A percentile compares a stretch with the other conserved stretches of the same genome.
phyloP scores from a whole-genome alignment of 108 stramenopile species.

The Cyclotella choctawhatcheeana region DNA sequence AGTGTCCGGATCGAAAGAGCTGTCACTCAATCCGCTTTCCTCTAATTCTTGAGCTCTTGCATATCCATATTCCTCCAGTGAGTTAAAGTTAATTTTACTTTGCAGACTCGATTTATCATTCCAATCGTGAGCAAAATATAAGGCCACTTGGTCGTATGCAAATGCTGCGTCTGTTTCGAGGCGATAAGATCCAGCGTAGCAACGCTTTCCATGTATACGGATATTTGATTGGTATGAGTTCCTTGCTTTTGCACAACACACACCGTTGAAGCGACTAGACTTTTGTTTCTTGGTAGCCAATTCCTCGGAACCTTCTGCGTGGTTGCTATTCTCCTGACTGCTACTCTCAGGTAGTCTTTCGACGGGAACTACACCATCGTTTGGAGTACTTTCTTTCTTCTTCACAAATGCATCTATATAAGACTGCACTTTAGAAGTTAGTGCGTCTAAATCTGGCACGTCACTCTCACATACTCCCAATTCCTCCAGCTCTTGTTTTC shows the following conservation, averaged over 20 bases:
- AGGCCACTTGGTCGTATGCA: background rate
- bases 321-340: no score
- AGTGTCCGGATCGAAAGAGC: no score
- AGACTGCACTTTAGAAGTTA: background rate
- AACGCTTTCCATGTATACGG: background rate
- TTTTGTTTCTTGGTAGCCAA: no score
- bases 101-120: background rate
- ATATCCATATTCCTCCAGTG: background rate
- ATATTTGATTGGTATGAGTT: background rate
- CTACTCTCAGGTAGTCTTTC: no score
- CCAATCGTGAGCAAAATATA: no score
- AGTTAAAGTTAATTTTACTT: background rate
- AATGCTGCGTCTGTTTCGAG: background rate
- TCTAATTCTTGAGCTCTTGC: background rate
- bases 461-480: background rate
- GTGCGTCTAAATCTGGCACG: background rate
- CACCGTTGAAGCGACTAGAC: no score
- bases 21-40: background rate
- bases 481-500: background rate
- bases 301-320: no score
- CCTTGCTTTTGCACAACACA: no score
- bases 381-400: background rate
- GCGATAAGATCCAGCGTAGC: background rate
- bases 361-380: background rate
- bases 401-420: background rate